These are phyloP conservation scores for Penicillium desertorum DNA, from an alignment of 495 filamentous ascomycete species.

Conservation along the genomic window DNA sequence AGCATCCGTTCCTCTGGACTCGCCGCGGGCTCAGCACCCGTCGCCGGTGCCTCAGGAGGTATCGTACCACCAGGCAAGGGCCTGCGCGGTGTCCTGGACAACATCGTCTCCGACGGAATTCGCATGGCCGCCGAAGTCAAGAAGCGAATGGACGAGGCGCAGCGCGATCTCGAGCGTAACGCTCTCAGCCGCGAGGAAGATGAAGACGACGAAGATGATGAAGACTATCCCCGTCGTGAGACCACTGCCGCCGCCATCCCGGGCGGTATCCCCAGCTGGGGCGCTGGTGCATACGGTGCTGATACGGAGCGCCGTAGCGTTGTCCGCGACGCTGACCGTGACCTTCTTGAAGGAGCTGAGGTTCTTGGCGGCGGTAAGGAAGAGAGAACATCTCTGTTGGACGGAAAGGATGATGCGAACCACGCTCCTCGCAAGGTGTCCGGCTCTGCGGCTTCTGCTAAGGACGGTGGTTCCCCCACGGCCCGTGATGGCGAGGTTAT, in stretches of 20 bases:
- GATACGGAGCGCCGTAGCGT: conserved; percentile 59
- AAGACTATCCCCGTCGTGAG: conserved; percentile 37
- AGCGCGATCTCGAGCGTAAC: conserved; percentile 77
- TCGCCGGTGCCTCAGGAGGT: conserved; percentile 49
- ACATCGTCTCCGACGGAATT: conserved; percentile 96
- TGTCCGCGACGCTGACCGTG: conserved; percentile 68
- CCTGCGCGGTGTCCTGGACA: conserved; percentile 87
- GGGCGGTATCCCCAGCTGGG: conserved; percentile 48
- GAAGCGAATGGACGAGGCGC: conserved; percentile 89
- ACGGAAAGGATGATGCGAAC: conserved; percentile 20
- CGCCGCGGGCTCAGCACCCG: conserved; percentile 38
- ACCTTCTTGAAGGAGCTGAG: conserved; percentile 66
- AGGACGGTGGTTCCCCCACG: conserved; percentile 5
- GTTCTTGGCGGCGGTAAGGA: conserved; percentile 29
- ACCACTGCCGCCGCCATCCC: conserved; percentile 31
- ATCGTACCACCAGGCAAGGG: conserved; percentile 67
- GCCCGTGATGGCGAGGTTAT: conserved; percentile 31
- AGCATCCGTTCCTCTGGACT: conserved; percentile 46
- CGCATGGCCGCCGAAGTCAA: conserved; percentile 88
- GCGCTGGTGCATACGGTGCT: conserved; percentile 49
- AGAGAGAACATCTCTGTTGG: conserved; percentile 32
- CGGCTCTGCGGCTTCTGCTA: not conserved
- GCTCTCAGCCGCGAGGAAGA: conserved; percentile 71
- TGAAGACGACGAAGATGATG: conserved; percentile 70
- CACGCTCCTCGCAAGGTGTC: conserved; percentile 10